Base-by-base conservation (phyloP, 2,329 filamentous ascomycete species). In the Trichoderma cornu-damae region DNA sequence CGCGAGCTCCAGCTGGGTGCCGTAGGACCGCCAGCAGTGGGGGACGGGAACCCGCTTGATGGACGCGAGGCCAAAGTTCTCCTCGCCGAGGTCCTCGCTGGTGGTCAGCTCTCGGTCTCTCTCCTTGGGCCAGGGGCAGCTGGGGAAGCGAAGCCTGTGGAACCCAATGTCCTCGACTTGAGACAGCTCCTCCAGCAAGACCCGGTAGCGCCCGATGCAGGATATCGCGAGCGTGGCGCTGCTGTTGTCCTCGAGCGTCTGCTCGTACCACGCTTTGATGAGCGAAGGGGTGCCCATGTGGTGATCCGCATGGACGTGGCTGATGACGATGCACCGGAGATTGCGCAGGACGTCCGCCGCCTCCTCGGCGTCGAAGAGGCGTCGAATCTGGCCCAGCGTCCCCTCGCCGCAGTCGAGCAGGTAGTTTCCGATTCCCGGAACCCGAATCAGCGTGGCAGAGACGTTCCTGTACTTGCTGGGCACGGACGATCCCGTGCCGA, bases 381-480 rank as follows among this genome's bases (percentile, higher is more conserved):
- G 87, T 58, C 83, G 84, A 37, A 99, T 75, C 69, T 96, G 92
- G 9, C 93, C 93, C 7, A 97, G 75, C 0, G 94, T 96, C 66
- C 90, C 91, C 72, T 99, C 94, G 58, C 94, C 94, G 64, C 86
- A 90, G 72, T 99, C 94, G 58, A 99, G 82, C 1, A 99, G 77
- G 67, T 96, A 95, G 69, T 83, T 91, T n/a, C 94, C 94, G 64
- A 85, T 82, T 3, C 86, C 88, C 6, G 94, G 94, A 3, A 96
- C 86, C 12, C 89, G 83, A 43, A 99, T 74, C 4, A 99, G 77
- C 0, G 92, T 96, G 2, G 86, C 85, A 9, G 93, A 96, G 18
- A 99, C 94, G 69, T 97, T 99, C 65, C 94, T 88, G 71, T 96
- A 94, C 69, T 95, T 95, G 32, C 90, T 96, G 1, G 94, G 94